phyloP scores from a whole-genome alignment of 306 rosid species.

The Sicyos baderoa region DNA sequence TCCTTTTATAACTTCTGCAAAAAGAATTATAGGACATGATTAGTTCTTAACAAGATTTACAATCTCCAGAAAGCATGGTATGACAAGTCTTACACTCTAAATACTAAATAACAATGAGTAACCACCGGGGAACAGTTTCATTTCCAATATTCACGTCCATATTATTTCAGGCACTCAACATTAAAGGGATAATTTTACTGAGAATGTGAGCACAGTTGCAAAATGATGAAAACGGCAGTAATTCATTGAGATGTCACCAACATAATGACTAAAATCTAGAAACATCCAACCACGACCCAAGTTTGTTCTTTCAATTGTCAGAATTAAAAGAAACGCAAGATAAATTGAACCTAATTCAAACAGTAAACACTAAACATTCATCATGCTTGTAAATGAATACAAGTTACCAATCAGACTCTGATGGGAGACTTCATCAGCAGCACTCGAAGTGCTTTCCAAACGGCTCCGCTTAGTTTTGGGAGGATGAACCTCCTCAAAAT shows the following conservation, averaged over 20 bases:
- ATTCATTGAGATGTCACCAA: not conserved
- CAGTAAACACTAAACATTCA: not conserved
- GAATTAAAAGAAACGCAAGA: not conserved
- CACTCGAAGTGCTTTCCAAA: slow-evolving; percentile 38
- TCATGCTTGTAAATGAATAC: not conserved
- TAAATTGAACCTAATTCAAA: not conserved
- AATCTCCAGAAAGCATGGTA: not conserved
- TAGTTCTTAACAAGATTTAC: not conserved
- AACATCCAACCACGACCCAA: not conserved
- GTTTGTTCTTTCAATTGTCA: slow-evolving; percentile 2
- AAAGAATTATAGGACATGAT: slow-evolving; percentile 21
- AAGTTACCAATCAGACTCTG: slow-evolving; percentile 54
- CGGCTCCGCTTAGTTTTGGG: slow-evolving; percentile 56
- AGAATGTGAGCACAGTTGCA: not conserved
- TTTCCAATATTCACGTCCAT: not conserved
- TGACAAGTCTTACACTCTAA: not conserved
- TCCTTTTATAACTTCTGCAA: slow-evolving; percentile 76
- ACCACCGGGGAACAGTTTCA: not conserved
- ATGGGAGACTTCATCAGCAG: slow-evolving; percentile 26
- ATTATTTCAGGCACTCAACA: not conserved
- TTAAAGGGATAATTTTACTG: not conserved
- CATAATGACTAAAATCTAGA: not conserved
- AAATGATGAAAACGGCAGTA: not conserved
- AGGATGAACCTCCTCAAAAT: slow-evolving; percentile 43
- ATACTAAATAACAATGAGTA: not conserved